Evolutionary conservation across 1,284 basidiomycete genomes (phyloP).

Genomic region (Ustilago cynodontis): DNA sequence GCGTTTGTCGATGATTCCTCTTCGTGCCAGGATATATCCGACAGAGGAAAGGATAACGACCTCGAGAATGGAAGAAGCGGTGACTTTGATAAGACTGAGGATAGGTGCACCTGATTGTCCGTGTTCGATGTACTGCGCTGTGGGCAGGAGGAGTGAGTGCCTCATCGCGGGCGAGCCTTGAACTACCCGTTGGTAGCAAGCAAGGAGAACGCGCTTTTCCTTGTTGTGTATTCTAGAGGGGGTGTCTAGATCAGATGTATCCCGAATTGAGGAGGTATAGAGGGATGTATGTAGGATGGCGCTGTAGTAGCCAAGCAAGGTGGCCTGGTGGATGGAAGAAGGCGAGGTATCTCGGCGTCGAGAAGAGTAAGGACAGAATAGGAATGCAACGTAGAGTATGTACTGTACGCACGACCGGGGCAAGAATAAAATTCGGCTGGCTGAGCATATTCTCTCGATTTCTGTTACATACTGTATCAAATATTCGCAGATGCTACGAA

Average conservation of each 20-base stretch:
- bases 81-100: slow-evolving; percentile 58
- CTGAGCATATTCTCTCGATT: neutral
- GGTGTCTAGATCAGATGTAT: neutral
- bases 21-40: slow-evolving; percentile 83
- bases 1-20: slow-evolving; percentile 86
- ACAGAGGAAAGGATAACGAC: slow-evolving; percentile 88
- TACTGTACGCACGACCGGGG: slow-evolving; percentile 14
- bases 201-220: neutral
- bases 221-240: neutral
- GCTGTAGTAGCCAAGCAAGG: neutral
- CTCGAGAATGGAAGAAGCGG: slow-evolving; percentile 79
- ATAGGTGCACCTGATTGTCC: slow-evolving; percentile 54
- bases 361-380: neutral
- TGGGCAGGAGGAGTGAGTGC: slow-evolving; percentile 40
- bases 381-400: no score
- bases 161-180: slow-evolving; percentile 19
- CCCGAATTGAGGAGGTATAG: neutral
- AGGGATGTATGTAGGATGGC: neutral
- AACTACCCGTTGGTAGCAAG: neutral
- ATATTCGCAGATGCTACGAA: no score
- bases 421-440: neutral
- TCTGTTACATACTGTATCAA: neutral
- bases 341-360: neutral
- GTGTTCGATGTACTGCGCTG: slow-evolving; percentile 43
- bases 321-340: neutral